phyloP scores from a whole-genome alignment of 202 grass and related monocot genomes.

The Carex sylvatica region DNA sequence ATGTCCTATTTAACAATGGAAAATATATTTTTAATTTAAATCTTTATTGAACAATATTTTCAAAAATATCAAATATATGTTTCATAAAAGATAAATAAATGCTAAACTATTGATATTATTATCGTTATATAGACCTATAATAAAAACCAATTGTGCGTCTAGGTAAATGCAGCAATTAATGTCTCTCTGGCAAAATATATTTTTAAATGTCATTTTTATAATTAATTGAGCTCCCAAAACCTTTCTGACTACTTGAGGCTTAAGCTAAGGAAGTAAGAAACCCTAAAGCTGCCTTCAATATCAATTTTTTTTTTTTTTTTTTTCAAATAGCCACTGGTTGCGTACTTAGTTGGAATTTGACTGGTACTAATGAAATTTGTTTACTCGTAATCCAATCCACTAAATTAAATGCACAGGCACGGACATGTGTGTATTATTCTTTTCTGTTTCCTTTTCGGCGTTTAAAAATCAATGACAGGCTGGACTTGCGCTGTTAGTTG shows the following conservation, averaged over 20 bases:
- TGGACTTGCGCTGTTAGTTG: background rate
- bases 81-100: background rate
- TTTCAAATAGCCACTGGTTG: slow-evolving; percentile 1
- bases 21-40: background rate
- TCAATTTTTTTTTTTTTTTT: background rate
- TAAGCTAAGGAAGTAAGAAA: background rate
- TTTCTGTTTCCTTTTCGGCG: background rate
- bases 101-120: background rate
- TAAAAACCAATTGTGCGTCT: background rate
- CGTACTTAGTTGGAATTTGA: slow-evolving; percentile 27
- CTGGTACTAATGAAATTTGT: slow-evolving; percentile 4
- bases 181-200: background rate
- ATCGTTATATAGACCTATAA: too few relatives aligned
- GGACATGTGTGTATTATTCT: background rate
- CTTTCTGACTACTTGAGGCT: background rate
- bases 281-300: background rate
- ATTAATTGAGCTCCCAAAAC: background rate
- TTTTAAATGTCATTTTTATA: background rate
- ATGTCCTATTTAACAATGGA: background rate
- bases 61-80: background rate
- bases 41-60: background rate
- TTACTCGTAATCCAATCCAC: background rate
- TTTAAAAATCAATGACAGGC: slow-evolving; percentile 13
- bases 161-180: background rate
- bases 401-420: background rate